These are phyloP conservation scores for Cyclaneusma minus DNA, from an alignment of 2,329 filamentous ascomycete genomes.

Conservation along the genomic window DNA sequence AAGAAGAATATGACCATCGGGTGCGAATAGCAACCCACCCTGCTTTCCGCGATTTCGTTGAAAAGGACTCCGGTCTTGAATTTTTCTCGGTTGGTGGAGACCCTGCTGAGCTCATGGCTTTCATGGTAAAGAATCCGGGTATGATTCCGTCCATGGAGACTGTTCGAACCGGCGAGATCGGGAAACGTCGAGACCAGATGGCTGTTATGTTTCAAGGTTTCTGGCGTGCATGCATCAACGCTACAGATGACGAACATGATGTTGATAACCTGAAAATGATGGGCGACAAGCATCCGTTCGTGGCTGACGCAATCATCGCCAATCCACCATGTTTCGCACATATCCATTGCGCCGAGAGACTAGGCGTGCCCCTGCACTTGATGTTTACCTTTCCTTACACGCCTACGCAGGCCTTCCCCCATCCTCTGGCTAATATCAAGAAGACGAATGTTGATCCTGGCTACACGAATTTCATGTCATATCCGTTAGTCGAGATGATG, in stretches of 20 bases:
- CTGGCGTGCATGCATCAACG: constrained; percentile 64
- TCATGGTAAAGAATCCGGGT: constrained; percentile 76
- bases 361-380: constrained; percentile 64
- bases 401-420: constrained; percentile 58
- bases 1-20: constrained; percentile 55
- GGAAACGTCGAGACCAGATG: constrained; percentile 51
- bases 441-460: constrained; percentile 54
- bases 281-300: constrained; percentile 42
- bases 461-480: constrained; percentile 69
- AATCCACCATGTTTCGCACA: constrained; percentile 70
- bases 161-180: constrained; percentile 59
- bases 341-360: constrained; percentile 62
- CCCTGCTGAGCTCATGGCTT: constrained; percentile 69
- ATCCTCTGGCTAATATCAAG: constrained; percentile 64
- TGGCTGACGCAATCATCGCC: constrained; percentile 70
- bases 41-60: constrained; percentile 60
- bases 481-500: constrained; percentile 71
- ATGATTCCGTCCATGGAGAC: constrained; percentile 61
- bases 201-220: constrained; percentile 73
- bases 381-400: constrained; percentile 86
- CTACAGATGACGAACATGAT: constrained; percentile 53
- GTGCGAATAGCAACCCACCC: constrained; percentile 70
- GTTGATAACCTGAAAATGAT: constrained; percentile 47
- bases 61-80: constrained; percentile 54
- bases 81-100: constrained; percentile 73